Evolutionary conservation across 306 rosid species (phyloP).

Genomic region (Quercus bicolor): DNA sequence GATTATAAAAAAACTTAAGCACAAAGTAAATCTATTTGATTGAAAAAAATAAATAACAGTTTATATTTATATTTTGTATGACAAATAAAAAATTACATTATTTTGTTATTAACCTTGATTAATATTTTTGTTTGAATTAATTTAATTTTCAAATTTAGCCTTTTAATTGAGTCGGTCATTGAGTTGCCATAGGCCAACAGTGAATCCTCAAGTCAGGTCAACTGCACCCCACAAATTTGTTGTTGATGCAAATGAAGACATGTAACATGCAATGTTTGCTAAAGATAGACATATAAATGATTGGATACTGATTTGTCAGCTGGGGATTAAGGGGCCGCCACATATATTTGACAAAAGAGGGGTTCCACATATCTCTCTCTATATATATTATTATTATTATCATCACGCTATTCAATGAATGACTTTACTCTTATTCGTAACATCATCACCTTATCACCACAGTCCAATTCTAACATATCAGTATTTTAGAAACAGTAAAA

Average conservation of each 20-base stretch:
- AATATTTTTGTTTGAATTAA: too few relatives aligned
- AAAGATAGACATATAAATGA: slow-evolving; percentile 39
- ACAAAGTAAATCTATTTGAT: too few relatives aligned
- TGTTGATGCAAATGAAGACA: slow-evolving; percentile 3
- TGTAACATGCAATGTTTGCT: slow-evolving; percentile 38
- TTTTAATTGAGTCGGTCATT: too few relatives aligned
- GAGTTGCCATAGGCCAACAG: background rate
- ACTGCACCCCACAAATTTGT: background rate
- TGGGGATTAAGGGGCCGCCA: slow-evolving; percentile 10
- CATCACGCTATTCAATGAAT: background rate
- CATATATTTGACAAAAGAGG: background rate
- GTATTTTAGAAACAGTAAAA: too few relatives aligned
- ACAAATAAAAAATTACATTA: too few relatives aligned
- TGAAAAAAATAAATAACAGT: too few relatives aligned
- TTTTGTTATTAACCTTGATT: too few relatives aligned
- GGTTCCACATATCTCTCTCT: background rate
- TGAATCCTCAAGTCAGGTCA: background rate
- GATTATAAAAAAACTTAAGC: too few relatives aligned
- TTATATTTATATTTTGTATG: too few relatives aligned
- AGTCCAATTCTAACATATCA: too few relatives aligned
- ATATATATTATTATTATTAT: background rate
- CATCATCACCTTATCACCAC: too few relatives aligned
- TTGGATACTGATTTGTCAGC: slow-evolving; percentile 25
- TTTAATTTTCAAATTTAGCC: too few relatives aligned
- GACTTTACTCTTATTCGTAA: background rate